Base-by-base conservation (phyloP, 2,329 filamentous ascomycete genomes). In the Talaromyces sp. region DNA sequence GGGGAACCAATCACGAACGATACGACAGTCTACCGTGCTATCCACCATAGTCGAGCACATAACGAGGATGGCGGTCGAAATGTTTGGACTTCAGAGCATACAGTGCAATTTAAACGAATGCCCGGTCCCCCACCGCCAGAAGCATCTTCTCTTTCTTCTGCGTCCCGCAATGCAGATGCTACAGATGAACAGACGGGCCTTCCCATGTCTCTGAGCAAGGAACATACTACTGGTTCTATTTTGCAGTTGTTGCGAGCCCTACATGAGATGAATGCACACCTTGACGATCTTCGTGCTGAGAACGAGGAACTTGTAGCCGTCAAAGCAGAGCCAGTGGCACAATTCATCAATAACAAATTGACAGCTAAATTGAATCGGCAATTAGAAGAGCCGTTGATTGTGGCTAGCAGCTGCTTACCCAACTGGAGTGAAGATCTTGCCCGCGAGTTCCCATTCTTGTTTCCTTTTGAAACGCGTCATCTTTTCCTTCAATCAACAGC, bases 311-410 rank as follows among this genome's bases (percentile, higher is more conserved):
- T 86, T 2, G 79, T 90, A 66, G 88, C 87, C 67, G 82, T 96
- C 33, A 91, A 91, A 59, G 85, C 89, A 1, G 94, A 98, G 77
- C 91, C 94, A 0, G 79, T 96, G 56, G 90, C 93, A 2, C 93
- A 98, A 70, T 99, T 99, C 72, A 95, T 99, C 79, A 99, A 99
- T 74, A 97, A 95, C 0, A 99, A 99, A 77, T 86, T 99, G 43
- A 99, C 95, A 0, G 96, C 95, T 1, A 99, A 99, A 80, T 86
- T 99, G 64, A 99, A 99, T 74, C 89, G 95, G 33, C 96, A 99
- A 76, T 82, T 99, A 13, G 95, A 99, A 74, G 96, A 99, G 79
- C 95, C 95, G 10, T 81, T 99, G 68, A 96, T 99, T 69, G 95
- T 99, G 60, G 95, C 95, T 3, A 98, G 95, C 80, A 96, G 94